Base-by-base conservation (phyloP, 2,329 filamentous ascomycete species). In the Cyphellophora europaea region DNA sequence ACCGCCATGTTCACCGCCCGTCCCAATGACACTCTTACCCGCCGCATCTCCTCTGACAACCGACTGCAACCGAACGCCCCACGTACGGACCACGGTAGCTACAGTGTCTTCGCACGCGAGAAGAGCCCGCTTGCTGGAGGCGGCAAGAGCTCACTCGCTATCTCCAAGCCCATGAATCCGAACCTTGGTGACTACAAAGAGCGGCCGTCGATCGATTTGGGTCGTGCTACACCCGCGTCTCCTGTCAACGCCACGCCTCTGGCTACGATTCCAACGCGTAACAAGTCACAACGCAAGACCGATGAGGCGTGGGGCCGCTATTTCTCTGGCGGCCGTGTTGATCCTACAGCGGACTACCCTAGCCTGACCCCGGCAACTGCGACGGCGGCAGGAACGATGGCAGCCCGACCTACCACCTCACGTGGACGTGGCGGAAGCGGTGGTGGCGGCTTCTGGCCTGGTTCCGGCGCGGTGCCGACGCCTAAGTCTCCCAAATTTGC, bases 271-370 rank as follows among this genome's bases (percentile, higher is more conserved):
- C 32, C 37, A 11, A 27, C 36, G 10, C 39, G 38, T 34, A 47
- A 45, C 16, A 32, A 35, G 10, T 48, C 46, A n/a, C 47, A 66
- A 37, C 56, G 63, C 25, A 55, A 53, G 19, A 65, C 64, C 1
- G 58, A 67, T 30, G 64, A 65, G 45, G 64, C 63, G 28, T 69
- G 65, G 65, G 56, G 59, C 40, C 63, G 60, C 35, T 69, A 69
- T 48, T 69, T 67, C 48, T 53, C 63, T 32, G 53, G 59, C 30
- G 56, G 59, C 19, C 52, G 42, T 16, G 39, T 36, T 11, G 42
- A 48, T n/a, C 32, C 35, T 30, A 35, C 42, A n/a, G 35, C 36
- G 8, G 40, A 42, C 14, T 17, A 41, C 15, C 33, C 40, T 13
- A 27, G 36, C 14, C 33, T 36, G 12, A 45, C 44, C 16, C 37